Percentiles rank a stretch among this genome's conserved stretches.
Conservation (phyloP, 192 early-diverging fungal species). For the Allomyces macrogynus region DNA sequence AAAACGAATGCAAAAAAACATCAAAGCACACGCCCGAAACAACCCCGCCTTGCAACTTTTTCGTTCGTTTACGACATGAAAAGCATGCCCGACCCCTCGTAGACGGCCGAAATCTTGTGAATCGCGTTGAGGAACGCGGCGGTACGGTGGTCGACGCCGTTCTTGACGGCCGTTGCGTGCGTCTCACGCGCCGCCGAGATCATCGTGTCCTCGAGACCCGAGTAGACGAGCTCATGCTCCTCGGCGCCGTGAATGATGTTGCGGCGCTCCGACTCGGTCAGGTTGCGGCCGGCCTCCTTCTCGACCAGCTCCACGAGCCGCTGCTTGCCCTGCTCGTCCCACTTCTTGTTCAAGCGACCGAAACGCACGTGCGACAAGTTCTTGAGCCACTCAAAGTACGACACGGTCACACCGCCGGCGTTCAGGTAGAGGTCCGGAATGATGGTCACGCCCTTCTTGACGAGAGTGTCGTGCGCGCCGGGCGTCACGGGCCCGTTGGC, state of each 20-base stretch:
- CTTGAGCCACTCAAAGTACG: slow-evolving; percentile 69
- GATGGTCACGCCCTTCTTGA: slow-evolving; percentile 32
- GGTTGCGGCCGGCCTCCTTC: slow-evolving; percentile 46
- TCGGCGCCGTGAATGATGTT: slow-evolving; percentile 61
- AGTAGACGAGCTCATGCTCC: slow-evolving; percentile 66
- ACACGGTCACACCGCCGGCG: slow-evolving; percentile 66
- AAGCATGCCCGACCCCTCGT: slow-evolving; percentile 53
- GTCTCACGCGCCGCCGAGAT: slow-evolving; percentile 57
- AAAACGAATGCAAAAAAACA: too few relatives aligned
- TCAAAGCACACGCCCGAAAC: too few relatives aligned
- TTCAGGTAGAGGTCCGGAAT: slow-evolving; percentile 60
- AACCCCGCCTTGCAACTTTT: too few relatives aligned
- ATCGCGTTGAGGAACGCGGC: slow-evolving; percentile 61
- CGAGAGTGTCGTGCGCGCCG: slow-evolving; percentile 44
- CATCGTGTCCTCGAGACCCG: slow-evolving; percentile 74
- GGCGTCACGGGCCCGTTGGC: slow-evolving; percentile 66
- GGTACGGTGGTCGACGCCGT: slow-evolving; percentile 47
- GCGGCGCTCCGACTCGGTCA: slow-evolving; percentile 51
- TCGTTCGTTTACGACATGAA: slow-evolving; percentile 24
- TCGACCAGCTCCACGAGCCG: slow-evolving; percentile 51
- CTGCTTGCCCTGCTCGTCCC: slow-evolving; percentile 55
- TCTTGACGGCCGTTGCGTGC: slow-evolving; percentile 38
- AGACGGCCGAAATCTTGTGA: slow-evolving; percentile 56
- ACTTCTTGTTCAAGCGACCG: slow-evolving; percentile 64
- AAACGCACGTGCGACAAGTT: slow-evolving; percentile 66